These are phyloP conservation scores for Lipomyces anomalus DNA, from an alignment of 805 yeast species.

Conservation along the genomic window DNA sequence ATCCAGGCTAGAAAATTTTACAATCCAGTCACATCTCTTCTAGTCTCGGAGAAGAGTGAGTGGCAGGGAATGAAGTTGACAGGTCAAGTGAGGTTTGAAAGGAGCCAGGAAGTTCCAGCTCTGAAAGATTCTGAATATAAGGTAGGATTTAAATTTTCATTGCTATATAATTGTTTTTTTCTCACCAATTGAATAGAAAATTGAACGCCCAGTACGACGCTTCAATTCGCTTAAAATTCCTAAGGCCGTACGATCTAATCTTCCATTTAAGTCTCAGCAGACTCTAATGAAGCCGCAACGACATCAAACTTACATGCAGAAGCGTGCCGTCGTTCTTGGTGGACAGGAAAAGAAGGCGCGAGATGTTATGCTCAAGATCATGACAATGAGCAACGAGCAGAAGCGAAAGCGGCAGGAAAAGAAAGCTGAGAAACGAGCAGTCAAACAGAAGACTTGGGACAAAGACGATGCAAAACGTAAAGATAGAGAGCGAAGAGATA, in stretches of 20 bases:
- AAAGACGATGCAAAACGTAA: slow-evolving; percentile 61
- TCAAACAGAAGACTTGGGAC: slow-evolving; percentile 68
- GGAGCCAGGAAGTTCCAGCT: slow-evolving; percentile 57
- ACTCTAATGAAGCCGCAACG: slow-evolving; percentile 69
- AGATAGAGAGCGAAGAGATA: slow-evolving; percentile 76
- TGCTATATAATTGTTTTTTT: too few relatives aligned
- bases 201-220: slow-evolving; percentile 77
- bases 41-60: slow-evolving; percentile 67
- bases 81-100: slow-evolving; percentile 83
- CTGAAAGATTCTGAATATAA: slow-evolving; percentile 47
- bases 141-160: too few relatives aligned
- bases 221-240: slow-evolving; percentile 90
- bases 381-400: slow-evolving; percentile 79
- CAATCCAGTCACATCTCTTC: slow-evolving; percentile 90
- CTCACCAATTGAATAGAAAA: slow-evolving; percentile 47
- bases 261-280: slow-evolving; percentile 91
- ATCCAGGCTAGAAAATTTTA: slow-evolving; percentile 84
- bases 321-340: slow-evolving; percentile 88
- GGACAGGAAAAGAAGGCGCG: slow-evolving; percentile 75
- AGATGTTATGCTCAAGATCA: slow-evolving; percentile 77
- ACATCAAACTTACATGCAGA: slow-evolving; percentile 71
- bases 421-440: slow-evolving; percentile 69
- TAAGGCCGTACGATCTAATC: slow-evolving; percentile 59
- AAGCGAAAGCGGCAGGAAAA: slow-evolving; percentile 69
- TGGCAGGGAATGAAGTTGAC: slow-evolving; percentile 98